These are phyloP conservation scores for Clonostachys byssicola DNA, from an alignment of 2,329 filamentous ascomycete species.

Conservation along the genomic window DNA sequence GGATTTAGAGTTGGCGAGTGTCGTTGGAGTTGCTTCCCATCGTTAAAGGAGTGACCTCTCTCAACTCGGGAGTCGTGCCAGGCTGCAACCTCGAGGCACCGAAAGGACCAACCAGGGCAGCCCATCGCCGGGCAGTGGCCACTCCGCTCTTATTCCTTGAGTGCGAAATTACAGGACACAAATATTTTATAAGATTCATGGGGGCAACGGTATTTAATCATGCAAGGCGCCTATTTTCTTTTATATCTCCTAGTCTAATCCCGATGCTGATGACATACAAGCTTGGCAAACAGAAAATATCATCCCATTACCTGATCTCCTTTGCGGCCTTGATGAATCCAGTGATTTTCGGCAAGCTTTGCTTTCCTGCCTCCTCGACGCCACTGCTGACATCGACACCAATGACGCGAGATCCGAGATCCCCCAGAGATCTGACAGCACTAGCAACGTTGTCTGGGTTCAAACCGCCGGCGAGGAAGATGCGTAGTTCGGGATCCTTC, in stretches of 20 bases:
- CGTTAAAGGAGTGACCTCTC: no score
- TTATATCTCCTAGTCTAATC: neutral
- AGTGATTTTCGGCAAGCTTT: conserved; percentile 76
- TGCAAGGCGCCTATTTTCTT: neutral
- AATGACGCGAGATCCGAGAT: conserved; percentile 58
- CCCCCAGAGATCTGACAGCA: conserved; percentile 59
- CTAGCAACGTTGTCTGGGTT: conserved; percentile 73
- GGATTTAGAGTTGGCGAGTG: no score
- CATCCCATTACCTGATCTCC: conserved; percentile 35
- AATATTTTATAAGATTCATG: neutral
- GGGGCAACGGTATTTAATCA: neutral
- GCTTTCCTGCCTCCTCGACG: conserved; percentile 78
- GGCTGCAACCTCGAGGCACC: no score
- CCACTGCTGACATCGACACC: conserved; percentile 94
- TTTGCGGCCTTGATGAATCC: conserved; percentile 78
- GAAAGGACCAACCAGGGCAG: no score
- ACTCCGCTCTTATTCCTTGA: no score
- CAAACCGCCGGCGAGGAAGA: conserved; percentile 83
- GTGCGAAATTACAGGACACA: no score
- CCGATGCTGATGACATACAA: neutral
- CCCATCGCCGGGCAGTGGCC: no score
- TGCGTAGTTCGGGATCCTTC: conserved; percentile 64
- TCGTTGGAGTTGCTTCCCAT: no score
- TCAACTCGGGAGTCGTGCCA: no score
- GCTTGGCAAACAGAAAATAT: neutral